phyloP scores from a whole-genome alignment of 495 filamentous ascomycete genomes.

The Penicillium cinerascens region DNA sequence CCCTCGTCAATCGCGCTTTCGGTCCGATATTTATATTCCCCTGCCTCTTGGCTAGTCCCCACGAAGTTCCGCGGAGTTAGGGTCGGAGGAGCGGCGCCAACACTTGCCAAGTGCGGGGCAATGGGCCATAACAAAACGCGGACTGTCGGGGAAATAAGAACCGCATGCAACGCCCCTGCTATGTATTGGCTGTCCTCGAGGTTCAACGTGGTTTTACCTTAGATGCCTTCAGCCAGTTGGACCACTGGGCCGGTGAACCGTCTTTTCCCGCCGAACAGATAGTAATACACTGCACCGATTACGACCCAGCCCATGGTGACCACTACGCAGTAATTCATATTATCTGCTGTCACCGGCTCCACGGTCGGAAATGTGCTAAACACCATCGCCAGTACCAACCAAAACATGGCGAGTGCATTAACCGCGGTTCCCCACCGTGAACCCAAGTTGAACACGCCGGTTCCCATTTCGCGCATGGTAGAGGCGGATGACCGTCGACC shows the following conservation, averaged over 20 bases:
- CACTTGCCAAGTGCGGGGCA: not conserved
- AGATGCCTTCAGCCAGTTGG: slow-evolving; percentile 17
- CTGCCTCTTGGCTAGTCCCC: not conserved
- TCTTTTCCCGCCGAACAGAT: slow-evolving; percentile 14
- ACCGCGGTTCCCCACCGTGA: slow-evolving; percentile 14
- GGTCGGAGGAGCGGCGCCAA: not conserved
- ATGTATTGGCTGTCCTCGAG: not conserved
- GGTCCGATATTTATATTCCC: slow-evolving; percentile 1
- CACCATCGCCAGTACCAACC: slow-evolving; percentile 21
- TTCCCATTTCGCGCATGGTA: slow-evolving; percentile 6
- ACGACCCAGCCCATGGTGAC: slow-evolving; percentile 24
- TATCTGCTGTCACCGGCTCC: slow-evolving; percentile 18
- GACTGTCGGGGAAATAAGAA: not conserved
- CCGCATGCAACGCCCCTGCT: not conserved
- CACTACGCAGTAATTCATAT: slow-evolving; percentile 25
- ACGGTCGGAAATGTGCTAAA: slow-evolving; percentile 25
- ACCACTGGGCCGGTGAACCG: slow-evolving; percentile 18
- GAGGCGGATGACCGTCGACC: slow-evolving; percentile 6
- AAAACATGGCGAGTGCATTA: slow-evolving; percentile 15
- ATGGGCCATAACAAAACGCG: not conserved
- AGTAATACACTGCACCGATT: slow-evolving; percentile 20
- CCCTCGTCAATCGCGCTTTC: not conserved
- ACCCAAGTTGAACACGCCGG: slow-evolving; percentile 15
- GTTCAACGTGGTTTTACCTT: not conserved
- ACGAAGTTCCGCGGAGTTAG: not conserved